Base-by-base conservation (phyloP, 2,329 filamentous ascomycete species). In the Biscogniauxia sp. region DNA sequence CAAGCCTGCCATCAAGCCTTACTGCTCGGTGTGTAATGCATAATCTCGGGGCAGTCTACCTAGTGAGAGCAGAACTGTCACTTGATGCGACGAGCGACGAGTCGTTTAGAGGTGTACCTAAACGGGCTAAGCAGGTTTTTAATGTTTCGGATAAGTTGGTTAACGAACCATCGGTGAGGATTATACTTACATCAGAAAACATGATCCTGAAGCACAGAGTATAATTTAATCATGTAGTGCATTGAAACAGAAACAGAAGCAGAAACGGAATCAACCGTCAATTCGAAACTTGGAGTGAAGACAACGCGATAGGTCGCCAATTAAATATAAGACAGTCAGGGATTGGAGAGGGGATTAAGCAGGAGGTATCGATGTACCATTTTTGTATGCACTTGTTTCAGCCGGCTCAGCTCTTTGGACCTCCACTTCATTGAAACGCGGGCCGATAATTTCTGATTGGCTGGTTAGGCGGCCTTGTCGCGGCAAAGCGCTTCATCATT, bases 401-500 rank as follows among this genome's bases (percentile, higher is more conserved):
- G 64, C 57, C 59, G 54, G 41, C 56, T 23, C 52, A 51, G 53
- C 28, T 56, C 20, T 58, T 45, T 26, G 57, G 20, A 49, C 55
- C 57, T 55, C 65, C 60, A 57, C 50, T 51, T 28, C 17, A 56
- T 23, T 56, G 26, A 64, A 58, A 59, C 62, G 53, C 61, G 60
- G 63, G 55, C 54, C 55, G 64, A 57, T 55, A n/a, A 20, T 3
- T 7, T 57, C 25, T 61, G 9, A 68, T 69, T 69, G 67, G 67
- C 41, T 15, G 9, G 20, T 51, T 65, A 67, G 65, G 61, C 65
- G 65, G 28, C 15, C n/a, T 13, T 17, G 6, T 20, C 54, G 51
- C 51, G 51, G 20, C 51, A 41, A 6, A 56, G 64, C 64, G 61
- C 60, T 65, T 64, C 32, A 17, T 51, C 51, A 32, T 61, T 67